These are phyloP conservation scores for Ganoderma multipileum DNA, from an alignment of 1,284 basidiomycete species.

Conservation along the genomic window DNA sequence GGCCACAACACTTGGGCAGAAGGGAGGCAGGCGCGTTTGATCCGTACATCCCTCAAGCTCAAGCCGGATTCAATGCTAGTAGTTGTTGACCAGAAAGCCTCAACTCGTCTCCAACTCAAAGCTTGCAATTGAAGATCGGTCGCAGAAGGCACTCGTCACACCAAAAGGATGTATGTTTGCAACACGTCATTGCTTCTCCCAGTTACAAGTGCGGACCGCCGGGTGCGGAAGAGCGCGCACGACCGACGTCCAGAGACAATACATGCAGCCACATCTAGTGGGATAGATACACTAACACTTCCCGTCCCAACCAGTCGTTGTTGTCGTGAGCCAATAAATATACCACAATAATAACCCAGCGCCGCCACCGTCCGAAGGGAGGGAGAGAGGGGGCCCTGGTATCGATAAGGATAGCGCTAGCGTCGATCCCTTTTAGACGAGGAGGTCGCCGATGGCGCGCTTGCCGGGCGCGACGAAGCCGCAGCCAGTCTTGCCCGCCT, in stretches of 20 bases:
- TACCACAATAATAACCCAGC: constrained; percentile 4
- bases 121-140: background rate
- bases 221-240: constrained; percentile 1
- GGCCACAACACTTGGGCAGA: too few relatives aligned
- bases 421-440: background rate
- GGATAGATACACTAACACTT: background rate
- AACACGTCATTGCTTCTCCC: constrained; percentile 2
- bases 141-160: background rate
- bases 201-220: background rate
- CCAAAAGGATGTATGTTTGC: background rate
- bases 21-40: too few relatives aligned
- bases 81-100: background rate
- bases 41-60: background rate
- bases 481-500: constrained; percentile 4
- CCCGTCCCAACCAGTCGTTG: background rate
- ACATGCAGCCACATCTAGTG: constrained; percentile 9
- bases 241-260: constrained; percentile 3
- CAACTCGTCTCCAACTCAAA: background rate
- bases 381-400: background rate
- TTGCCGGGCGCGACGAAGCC: constrained; percentile 5
- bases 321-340: background rate
- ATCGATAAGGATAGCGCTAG: background rate
- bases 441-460: constrained; percentile 9
- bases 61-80: background rate
- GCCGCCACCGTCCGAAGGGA: background rate